Base-by-base conservation (phyloP, 495 filamentous ascomycete genomes). In the Hypoxylon fuscum region DNA sequence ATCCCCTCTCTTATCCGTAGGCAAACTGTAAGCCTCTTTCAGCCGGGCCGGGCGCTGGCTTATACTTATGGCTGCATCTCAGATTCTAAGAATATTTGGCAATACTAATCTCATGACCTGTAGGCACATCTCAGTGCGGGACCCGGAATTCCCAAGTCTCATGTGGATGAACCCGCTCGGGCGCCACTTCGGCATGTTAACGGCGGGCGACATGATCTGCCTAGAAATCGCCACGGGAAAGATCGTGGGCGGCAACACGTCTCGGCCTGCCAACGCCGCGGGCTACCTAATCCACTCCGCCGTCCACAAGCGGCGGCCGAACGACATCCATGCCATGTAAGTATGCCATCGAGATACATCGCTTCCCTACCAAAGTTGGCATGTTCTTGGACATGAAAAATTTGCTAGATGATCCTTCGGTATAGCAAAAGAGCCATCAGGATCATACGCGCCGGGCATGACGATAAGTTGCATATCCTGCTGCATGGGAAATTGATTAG, bases 121-220 rank as follows among this genome's bases (percentile, higher is more conserved):
- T 12, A 66, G 63, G 0, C 87, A 89, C 69, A 89, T 90, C 62
- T 83, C 79, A 3, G 83, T 89, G 11, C 78, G 85, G 18, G 86
- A 88, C 65, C 85, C 86, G 4, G 83, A 88, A 42, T 73, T 83
- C 60, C 72, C 73, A 4, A 72, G 85, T 29, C 78, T 83, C 44
- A 87, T 90, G 78, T 90, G 87, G 87, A 88, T 87, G 73, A 89
- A 86, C 61, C 83, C 83, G 3, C 79, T 83, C 14, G 71, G 74
- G 11, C 77, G 71, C 25, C 88, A 90, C 70, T 90, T 85, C 61
- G 77, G 73, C 18, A 75, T 81, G 62, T 72, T 84, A 56, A 72
- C 69, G 37, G 82, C 79, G 4, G 74, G 75, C n/a, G 82, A 85
- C 63, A 73, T 85, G 62, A 78, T 85, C 38, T 79, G 79, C 35